Conservation (phyloP, 202 grass and related monocot species). For the Bolboschoenoplectus hybrid region DNA sequence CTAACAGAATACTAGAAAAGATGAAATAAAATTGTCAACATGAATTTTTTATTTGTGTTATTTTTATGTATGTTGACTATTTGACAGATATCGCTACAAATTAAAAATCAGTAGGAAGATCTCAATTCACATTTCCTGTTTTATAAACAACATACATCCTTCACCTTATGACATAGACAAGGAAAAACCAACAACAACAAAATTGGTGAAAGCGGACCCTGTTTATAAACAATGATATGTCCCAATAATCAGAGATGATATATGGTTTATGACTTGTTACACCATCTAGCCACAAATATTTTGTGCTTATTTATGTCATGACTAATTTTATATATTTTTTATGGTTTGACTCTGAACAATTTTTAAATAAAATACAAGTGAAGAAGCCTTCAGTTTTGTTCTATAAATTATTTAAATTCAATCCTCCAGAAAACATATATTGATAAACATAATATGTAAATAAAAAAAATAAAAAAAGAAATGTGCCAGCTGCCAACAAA, state of each 20-base stretch:
- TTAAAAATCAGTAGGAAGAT: neutral
- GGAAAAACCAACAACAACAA: neutral
- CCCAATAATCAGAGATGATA: neutral
- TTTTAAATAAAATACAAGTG: neutral
- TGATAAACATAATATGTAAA: neutral
- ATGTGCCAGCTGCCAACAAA: slow-evolving; percentile 2
- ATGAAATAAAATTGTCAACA: neutral
- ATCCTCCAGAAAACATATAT: neutral
- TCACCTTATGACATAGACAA: neutral
- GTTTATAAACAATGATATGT: neutral
- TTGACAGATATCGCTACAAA: neutral
- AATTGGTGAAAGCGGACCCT: neutral
- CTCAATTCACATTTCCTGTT: slow-evolving; percentile 1
- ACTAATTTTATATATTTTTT: neutral
- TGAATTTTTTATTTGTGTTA: neutral
- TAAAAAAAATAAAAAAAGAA: neutral
- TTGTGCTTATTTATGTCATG: slow-evolving; percentile 13
- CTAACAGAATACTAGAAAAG: neutral
- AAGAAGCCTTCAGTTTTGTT: neutral
- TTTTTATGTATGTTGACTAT: neutral
- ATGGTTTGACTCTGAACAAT: neutral
- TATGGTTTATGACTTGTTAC: neutral
- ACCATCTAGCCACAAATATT: neutral
- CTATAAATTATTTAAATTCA: neutral
- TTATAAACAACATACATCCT: neutral